Conservation (phyloP, 179 eudicot species). For the Patellifolia procumbens region DNA sequence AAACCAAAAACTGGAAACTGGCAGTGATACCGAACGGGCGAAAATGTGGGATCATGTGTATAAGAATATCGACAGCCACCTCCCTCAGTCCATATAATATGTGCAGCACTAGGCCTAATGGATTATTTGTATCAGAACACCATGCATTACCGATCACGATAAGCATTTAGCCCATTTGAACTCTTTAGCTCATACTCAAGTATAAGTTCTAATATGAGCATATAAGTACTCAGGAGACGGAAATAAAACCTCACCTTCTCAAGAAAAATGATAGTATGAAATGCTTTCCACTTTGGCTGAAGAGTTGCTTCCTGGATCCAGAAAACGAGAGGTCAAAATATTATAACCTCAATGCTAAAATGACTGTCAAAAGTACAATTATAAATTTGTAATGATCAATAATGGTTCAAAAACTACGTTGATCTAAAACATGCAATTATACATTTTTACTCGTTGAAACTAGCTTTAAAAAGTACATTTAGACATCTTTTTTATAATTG, state of each 20-base stretch:
- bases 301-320: conserved; percentile 62
- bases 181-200: conserved; percentile 1
- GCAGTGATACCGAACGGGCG: no score
- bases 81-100: background rate
- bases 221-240: background rate
- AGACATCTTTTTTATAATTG: background rate
- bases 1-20: no score
- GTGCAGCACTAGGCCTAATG: background rate
- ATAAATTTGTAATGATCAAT: background rate
- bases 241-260: conserved; percentile 52
- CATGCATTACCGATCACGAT: background rate
- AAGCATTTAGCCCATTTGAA: background rate
- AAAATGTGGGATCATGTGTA: background rate
- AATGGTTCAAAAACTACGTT: background rate
- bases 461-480: background rate
- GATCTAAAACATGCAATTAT: background rate
- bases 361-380: background rate
- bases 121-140: no score
- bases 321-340: conserved; percentile 12
- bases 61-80: background rate
- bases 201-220: background rate
- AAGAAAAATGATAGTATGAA: conserved; percentile 76
- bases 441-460: background rate
- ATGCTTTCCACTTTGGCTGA: conserved; percentile 83
- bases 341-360: no score